Percentiles rank a stretch among this genome's conserved stretches.
These are phyloP conservation scores for Tuber calosporum DNA, from an alignment of 495 filamentous ascomycete species.

Conservation along the genomic window DNA sequence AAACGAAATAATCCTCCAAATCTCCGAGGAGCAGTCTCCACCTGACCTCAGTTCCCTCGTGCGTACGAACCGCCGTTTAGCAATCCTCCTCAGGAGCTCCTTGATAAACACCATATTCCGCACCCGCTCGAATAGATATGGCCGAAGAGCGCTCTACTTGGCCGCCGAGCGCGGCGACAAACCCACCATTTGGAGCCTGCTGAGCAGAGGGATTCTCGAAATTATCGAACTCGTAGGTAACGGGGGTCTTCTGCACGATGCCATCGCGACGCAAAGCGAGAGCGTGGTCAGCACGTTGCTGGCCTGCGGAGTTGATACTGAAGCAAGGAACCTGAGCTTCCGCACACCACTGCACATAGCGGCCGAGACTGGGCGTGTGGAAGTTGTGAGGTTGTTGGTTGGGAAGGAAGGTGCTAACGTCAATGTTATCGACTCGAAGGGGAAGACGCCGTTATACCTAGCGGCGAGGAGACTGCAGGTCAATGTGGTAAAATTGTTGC, in stretches of 20 bases:
- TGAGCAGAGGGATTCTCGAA: constrained; percentile 15
- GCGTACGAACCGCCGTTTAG: constrained; percentile 21
- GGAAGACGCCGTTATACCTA: constrained; percentile 20
- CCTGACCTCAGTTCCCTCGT: constrained; percentile 28
- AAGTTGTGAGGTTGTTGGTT: constrained; percentile 18
- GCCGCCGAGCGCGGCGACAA: constrained; percentile 19
- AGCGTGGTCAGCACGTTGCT: constrained; percentile 19
- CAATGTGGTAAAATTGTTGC: constrained; percentile 12
- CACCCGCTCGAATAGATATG: constrained; percentile 14
- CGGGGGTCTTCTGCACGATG: background rate
- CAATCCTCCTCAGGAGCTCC: constrained; percentile 16
- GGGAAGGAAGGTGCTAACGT: constrained; percentile 21
- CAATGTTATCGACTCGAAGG: constrained; percentile 21
- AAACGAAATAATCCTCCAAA: constrained; percentile 26
- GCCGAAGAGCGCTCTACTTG: constrained; percentile 23
- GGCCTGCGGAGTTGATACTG: constrained; percentile 26
- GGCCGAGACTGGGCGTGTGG: constrained; percentile 14
- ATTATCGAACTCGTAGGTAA: constrained; percentile 13
- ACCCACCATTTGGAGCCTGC: constrained; percentile 8
- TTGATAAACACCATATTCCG: constrained; percentile 14
- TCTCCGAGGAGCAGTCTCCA: constrained; percentile 13
- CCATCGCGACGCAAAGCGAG: background rate
- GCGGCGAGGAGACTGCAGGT: constrained; percentile 24
- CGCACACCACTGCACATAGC: constrained; percentile 27
- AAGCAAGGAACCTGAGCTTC: constrained; percentile 17